Evolutionary conservation across 768 basidiomycete genomes (phyloP), one percentile per base, ranked within the genome.

Genomic region (Agrocybe chaxingu): DNA sequence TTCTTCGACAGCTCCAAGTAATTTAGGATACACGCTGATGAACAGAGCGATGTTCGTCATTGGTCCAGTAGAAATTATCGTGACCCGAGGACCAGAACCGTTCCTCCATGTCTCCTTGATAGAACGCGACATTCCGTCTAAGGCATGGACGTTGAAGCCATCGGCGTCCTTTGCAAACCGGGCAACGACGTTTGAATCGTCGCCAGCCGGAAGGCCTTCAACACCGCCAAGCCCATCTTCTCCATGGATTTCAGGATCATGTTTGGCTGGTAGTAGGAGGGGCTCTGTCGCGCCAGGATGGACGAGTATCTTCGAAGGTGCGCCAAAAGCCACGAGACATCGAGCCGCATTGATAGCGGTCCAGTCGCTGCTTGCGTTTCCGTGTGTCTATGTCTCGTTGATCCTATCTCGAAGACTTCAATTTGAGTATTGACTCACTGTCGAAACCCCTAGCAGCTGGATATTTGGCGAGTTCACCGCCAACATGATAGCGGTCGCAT

Each of bases 31-130:
- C 1, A 76, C 77, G 50, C 72, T 71, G 12, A 85, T 71, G 57
- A 90, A 86, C 5, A 87, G 66, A 0, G 84, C 85, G 33, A 89
- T 75, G 55, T 94, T 96, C 13, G 93, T 94, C 82, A 91, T 82
- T 1, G 92, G 88, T 0, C 92, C 92, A 3, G 78, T 84, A 1
- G 91, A 89, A 1, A 92, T 78, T 2, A 96, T 59, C 0, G 81
- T 79, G 8, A 87, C 78, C 64, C 87, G 81, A 32, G 68, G 57
- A 1, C 87, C 89, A 1, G 65, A 57, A 4, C 85, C 85, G 5
- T 68, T 67, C 5, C 80, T 75, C 85, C 85, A 86, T 0, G 71
- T 69, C 7, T 73, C 58, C 48, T 64, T 75, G 51, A 92, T 72
- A 1, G 77, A 71, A 11, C 63, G 62, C 0, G 81, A 75, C 72